Evolutionary conservation across 805 yeast species (phyloP), one percentile per base, ranked within the genome.

Genomic region (Candida pseudoglaebosa): DNA sequence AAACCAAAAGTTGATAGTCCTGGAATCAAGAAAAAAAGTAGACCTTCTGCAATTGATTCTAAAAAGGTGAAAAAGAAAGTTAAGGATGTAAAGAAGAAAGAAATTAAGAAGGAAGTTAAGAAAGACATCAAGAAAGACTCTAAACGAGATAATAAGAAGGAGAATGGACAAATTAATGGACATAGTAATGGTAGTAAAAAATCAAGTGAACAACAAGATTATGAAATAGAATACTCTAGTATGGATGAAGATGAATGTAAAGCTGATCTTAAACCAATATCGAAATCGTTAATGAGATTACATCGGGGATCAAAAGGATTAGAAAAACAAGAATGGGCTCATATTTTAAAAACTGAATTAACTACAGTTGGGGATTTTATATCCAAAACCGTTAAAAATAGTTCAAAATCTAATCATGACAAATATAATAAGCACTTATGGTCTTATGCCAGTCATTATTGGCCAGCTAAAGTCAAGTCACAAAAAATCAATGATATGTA

Each of bases 381-480:
- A 39, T 48, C 46, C 24, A 40, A 45, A 5, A 24, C 36, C 3
- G 37, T 44, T 7, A 24, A 28, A 29, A 52, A 44, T 16, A 32
- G 40, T 2, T 50, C 51, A 3, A 46, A 47, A 12, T 33, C 34
- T 22, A 65, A 65, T 16, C 54, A 65, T 20, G 68, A 61, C 5
- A 73, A 69, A 52, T 49, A 65, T 41, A 66, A 69, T 41, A 81
- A 75, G 54, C 93, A 87, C 51, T 61, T 88, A 42, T 88, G 96
- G 96, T 76, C 84, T 21, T 87, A 82, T 57, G 87, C 93, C 4
- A 73, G 89, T 15, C 73, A 77, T 38, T 88, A 80, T 64, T 88
- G 96, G 96, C 96, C 96, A 2, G 84, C 80, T 3, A 75, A 76
- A 44, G 96, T 82, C n/a, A 78, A 84, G 30, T 82, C 91, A 43